These are phyloP conservation scores for Cerioporus squamosus DNA, from an alignment of 1,284 basidiomycete species.

Conservation along the genomic window DNA sequence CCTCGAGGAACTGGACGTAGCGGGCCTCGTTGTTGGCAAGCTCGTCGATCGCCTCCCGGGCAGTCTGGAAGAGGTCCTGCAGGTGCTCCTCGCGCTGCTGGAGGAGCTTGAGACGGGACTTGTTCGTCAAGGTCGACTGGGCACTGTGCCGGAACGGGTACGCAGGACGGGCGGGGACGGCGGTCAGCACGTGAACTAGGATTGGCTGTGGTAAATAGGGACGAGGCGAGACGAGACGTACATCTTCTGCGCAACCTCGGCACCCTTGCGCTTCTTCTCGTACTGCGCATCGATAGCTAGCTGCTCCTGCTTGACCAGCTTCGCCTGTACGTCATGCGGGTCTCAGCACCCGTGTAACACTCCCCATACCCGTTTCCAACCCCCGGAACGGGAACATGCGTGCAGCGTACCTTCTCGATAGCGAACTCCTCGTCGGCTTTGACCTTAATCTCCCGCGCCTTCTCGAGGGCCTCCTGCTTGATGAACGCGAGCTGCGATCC, in stretches of 20 bases:
- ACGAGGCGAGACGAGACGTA: conserved; percentile 43
- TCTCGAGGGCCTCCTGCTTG: conserved; percentile 95
- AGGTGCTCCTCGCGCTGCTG: conserved; percentile 93
- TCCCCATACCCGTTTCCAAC: background rate
- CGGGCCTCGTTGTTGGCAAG: conserved; percentile 74
- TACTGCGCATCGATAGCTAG: conserved; percentile 89
- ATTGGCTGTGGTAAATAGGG: background rate
- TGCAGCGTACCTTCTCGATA: conserved; percentile 82
- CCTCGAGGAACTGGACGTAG: conserved; percentile 81
- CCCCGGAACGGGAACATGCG: no score
- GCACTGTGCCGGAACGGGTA: no score
- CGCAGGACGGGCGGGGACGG: background rate
- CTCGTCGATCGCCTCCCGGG: conserved; percentile 66
- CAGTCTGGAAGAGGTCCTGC: conserved; percentile 84
- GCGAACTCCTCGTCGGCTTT: conserved; percentile 98
- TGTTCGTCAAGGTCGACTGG: conserved; percentile 96
- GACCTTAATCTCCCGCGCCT: conserved; percentile 94
- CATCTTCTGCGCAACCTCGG: conserved; percentile 95
- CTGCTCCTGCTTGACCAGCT: conserved; percentile 93
- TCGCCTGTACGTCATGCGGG: conserved; percentile 67
- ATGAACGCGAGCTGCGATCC: conserved; percentile 86
- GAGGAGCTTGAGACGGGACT: conserved; percentile 89
- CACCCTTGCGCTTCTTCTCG: conserved; percentile 94
- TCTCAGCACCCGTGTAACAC: background rate
- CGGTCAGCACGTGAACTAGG: background rate